These are phyloP conservation scores for Pseudognaphalium luteoalbum DNA, from an alignment of 129 eudicot species.

Conservation along the genomic window DNA sequence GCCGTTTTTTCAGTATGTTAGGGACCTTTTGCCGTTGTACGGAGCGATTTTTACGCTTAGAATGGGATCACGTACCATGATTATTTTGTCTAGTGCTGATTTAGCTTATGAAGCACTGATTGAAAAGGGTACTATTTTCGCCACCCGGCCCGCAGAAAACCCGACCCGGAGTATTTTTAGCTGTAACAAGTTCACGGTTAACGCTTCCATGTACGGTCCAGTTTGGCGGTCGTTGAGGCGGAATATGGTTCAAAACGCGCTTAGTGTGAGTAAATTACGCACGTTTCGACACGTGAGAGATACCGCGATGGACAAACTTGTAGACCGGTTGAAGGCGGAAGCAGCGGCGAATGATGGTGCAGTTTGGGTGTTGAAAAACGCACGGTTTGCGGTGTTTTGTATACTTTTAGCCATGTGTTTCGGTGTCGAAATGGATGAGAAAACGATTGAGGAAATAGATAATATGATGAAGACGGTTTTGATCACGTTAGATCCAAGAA, in stretches of 20 bases:
- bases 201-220: conserved; percentile 69
- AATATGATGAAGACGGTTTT: conserved; percentile 70
- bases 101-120: conserved; percentile 54
- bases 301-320: conserved; percentile 56
- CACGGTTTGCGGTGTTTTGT: conserved; percentile 65
- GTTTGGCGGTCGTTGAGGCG: conserved; percentile 73
- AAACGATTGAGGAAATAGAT: conserved; percentile 51
- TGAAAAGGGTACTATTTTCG: conserved; percentile 56
- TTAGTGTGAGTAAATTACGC: conserved; percentile 43
- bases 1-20: conserved; percentile 52
- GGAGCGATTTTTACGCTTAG: conserved; percentile 70
- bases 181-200: conserved; percentile 72
- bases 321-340: conserved; percentile 44
- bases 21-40: conserved; percentile 54
- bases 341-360: conserved; percentile 50
- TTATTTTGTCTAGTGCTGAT: conserved; percentile 53
- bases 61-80: conserved; percentile 76
- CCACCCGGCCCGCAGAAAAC: conserved; percentile 62
- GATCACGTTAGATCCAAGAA: conserved; percentile 59
- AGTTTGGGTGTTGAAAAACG: conserved; percentile 68
- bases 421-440: conserved; percentile 69
- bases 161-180: conserved; percentile 73
- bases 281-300: conserved; percentile 45
- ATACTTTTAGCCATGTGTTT: conserved; percentile 73
- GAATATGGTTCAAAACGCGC: conserved; percentile 77